These are phyloP conservation scores for Lentinula raphanica DNA, from an alignment of 768 basidiomycete species.

Conservation along the genomic window DNA sequence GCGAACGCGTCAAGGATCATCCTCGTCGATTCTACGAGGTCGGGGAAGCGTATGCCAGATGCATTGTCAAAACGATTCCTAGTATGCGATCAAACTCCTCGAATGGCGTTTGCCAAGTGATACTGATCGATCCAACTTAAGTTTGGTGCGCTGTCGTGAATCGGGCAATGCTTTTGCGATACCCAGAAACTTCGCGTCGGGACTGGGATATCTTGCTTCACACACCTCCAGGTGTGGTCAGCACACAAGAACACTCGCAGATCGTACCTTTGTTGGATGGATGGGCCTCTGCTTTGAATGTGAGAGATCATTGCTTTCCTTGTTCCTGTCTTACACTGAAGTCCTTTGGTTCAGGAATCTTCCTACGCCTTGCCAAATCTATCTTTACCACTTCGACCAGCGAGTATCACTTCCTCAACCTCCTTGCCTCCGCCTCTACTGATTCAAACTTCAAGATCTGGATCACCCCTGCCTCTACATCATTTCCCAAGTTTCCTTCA, in stretches of 20 bases:
- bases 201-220: conserved; percentile 59
- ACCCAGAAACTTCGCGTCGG: conserved; percentile 18
- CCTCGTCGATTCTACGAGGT: conserved; percentile 87
- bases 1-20: conserved; percentile 49
- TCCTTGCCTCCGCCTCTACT: not conserved
- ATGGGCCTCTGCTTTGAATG: conserved; percentile 69
- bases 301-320: conserved; percentile 31
- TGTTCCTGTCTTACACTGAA: not conserved
- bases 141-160: conserved; percentile 92
- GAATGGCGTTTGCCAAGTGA: not conserved
- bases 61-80: conserved; percentile 91
- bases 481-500: conserved; percentile 35
- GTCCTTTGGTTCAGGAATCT: conserved; percentile 44
- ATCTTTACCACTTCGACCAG: conserved; percentile 63
- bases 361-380: conserved; percentile 65
- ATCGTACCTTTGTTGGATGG: conserved; percentile 59
- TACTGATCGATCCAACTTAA: not conserved
- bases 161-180: conserved; percentile 41
- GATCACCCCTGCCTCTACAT: conserved; percentile 69
- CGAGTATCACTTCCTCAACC: not conserved
- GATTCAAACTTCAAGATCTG: conserved; percentile 39
- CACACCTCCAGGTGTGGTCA: conserved; percentile 65
- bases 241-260: conserved; percentile 72
- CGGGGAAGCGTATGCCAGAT: conserved; percentile 92
- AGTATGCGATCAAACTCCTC: too few species aligned